A percentile compares a stretch with the other conserved stretches of the same genome.
Conservation (phyloP, 176 grass and related monocot genomes). For the Saccharum spontaneum region DNA sequence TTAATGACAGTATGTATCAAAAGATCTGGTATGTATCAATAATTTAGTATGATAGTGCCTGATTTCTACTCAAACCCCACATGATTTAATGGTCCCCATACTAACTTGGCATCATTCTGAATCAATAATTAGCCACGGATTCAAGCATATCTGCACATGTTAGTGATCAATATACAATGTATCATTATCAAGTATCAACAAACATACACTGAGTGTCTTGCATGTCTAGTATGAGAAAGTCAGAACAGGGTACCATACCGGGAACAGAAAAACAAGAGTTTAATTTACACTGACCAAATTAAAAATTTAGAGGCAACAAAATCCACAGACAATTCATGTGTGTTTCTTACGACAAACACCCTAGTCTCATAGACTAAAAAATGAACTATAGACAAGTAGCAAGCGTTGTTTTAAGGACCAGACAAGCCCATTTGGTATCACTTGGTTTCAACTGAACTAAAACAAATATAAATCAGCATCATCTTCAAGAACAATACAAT, state of each 20-base stretch:
- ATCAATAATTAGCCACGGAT: constrained; percentile 13
- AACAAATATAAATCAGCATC: neutral
- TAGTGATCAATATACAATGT: constrained; percentile 1
- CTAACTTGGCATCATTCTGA: constrained; percentile 17
- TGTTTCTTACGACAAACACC: neutral
- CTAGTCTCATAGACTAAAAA: neutral
- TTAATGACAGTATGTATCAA: neutral
- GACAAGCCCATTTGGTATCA: neutral
- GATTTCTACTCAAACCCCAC: neutral
- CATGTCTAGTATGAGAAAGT: neutral
- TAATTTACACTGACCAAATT: neutral
- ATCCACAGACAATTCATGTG: neutral
- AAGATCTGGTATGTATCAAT: neutral
- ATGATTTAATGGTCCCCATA: neutral
- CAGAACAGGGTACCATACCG: neutral
- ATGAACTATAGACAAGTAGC: neutral
- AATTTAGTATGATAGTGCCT: neutral
- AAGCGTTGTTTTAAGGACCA: neutral
- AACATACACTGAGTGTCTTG: neutral
- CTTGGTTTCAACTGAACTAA: neutral
- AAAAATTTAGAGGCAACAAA: neutral
- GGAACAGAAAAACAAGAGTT: neutral
- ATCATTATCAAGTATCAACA: neutral
- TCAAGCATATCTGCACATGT: neutral
- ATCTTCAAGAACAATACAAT: neutral